These are phyloP conservation scores for Fennellomyces sp. DNA, from an alignment of 371 early-diverging fungal species.

Conservation along the genomic window DNA sequence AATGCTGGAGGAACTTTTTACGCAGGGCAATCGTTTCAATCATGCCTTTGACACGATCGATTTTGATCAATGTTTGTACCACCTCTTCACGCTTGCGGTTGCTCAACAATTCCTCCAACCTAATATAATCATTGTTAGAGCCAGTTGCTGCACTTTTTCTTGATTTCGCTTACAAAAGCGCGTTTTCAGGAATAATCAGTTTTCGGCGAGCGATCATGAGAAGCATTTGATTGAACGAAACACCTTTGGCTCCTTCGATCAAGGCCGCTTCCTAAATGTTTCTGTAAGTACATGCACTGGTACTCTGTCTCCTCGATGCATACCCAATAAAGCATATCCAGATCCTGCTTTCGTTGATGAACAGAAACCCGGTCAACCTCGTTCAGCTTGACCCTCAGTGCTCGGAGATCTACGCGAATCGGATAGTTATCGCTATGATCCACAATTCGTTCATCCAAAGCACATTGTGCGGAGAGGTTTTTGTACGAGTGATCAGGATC, in stretches of 20 bases:
- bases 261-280: slow-evolving; percentile 36
- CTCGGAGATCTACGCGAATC: slow-evolving; percentile 25
- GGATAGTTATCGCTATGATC: slow-evolving; percentile 20
- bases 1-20: slow-evolving; percentile 43
- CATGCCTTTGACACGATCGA: slow-evolving; percentile 50
- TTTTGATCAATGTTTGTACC: slow-evolving; percentile 43
- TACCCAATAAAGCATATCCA: slow-evolving; percentile 53
- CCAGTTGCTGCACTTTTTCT: too few relatives aligned
- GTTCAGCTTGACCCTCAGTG: slow-evolving; percentile 29
- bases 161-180: slow-evolving; percentile 54
- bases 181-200: slow-evolving; percentile 57
- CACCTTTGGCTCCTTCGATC: slow-evolving; percentile 41
- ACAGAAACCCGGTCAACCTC: slow-evolving; percentile 31
- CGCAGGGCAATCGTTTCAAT: slow-evolving; percentile 48
- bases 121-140: slow-evolving; percentile 5
- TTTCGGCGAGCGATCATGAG: slow-evolving; percentile 61
- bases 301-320: not conserved
- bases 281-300: not conserved
- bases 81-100: slow-evolving; percentile 48
- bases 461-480: slow-evolving; percentile 26
- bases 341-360: slow-evolving; percentile 35
- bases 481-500: slow-evolving; percentile 40
- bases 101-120: slow-evolving; percentile 45
- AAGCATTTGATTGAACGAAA: slow-evolving; percentile 66
- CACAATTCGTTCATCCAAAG: slow-evolving; percentile 3